Evolutionary conservation across 208 protist genomes (phyloP).

Genomic region (Leishmania martiniquensis): DNA sequence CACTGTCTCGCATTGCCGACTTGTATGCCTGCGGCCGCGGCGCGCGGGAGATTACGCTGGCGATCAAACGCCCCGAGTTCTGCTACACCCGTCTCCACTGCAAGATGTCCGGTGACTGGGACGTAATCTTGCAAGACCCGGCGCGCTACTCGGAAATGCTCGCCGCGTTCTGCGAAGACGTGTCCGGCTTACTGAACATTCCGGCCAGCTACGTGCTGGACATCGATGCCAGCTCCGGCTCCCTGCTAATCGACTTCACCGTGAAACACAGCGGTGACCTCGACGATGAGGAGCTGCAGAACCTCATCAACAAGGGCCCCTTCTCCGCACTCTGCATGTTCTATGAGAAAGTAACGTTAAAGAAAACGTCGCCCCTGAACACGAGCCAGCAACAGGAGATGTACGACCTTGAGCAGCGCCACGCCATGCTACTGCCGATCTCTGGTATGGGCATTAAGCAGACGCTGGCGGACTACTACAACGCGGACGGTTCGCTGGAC

Average conservation of each 20-base stretch:
- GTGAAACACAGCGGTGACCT: slow-evolving; percentile 69
- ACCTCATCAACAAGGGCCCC: slow-evolving; percentile 55
- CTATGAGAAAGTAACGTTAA: slow-evolving; percentile 72
- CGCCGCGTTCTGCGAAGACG: slow-evolving; percentile 47
- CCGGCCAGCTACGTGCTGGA: slow-evolving; percentile 49
- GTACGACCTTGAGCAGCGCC: slow-evolving; percentile 30
- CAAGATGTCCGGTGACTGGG: slow-evolving; percentile 73
- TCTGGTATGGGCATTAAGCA: slow-evolving; percentile 61
- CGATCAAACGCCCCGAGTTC: slow-evolving; percentile 36
- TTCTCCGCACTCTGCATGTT: slow-evolving; percentile 58
- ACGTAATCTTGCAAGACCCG: slow-evolving; percentile 46
- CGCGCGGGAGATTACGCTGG: slow-evolving; percentile 58
- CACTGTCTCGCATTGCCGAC: slow-evolving; percentile 57
- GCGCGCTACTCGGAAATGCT: slow-evolving; percentile 45
- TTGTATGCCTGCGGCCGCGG: slow-evolving; percentile 65
- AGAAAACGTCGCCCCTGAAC: slow-evolving; percentile 68
- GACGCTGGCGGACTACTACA: slow-evolving; percentile 58
- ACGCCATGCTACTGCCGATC: slow-evolving; percentile 35
- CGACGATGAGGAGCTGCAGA: slow-evolving; percentile 64
- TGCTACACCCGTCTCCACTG: slow-evolving; percentile 64
- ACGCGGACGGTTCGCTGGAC: slow-evolving; percentile 49
- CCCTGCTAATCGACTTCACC: slow-evolving; percentile 62
- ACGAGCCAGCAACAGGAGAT: slow-evolving; percentile 49
- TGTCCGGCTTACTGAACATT: slow-evolving; percentile 48
- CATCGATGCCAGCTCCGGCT: slow-evolving; percentile 48